A percentile compares a stretch with the other conserved stretches of the same genome.
Evolutionary conservation across 768 basidiomycete species (phyloP).

Genomic region (Termitomyces heimii): DNA sequence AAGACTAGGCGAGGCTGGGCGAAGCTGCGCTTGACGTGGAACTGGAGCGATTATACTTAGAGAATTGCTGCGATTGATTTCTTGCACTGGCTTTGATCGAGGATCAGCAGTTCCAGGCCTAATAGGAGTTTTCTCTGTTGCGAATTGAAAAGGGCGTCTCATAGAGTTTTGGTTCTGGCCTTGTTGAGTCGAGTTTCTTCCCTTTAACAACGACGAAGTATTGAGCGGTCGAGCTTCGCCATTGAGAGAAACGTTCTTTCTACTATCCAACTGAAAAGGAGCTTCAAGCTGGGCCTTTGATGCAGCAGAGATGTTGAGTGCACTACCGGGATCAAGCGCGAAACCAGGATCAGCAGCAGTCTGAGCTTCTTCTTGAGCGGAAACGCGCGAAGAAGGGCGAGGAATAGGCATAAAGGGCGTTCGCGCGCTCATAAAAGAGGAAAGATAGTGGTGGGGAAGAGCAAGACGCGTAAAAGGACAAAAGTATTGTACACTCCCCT

Average conservation of each 20-base stretch:
- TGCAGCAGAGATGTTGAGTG: neutral
- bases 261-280: neutral
- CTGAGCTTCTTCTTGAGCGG: neutral
- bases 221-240: constrained; percentile 10
- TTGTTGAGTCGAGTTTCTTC: neutral
- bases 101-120: constrained; percentile 26
- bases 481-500: neutral
- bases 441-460: neutral
- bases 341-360: neutral
- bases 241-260: neutral
- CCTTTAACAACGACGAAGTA: constrained; percentile 9
- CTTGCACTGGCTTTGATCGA: constrained; percentile 3
- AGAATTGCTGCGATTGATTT: constrained; percentile 1
- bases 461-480: neutral
- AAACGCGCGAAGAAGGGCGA: neutral
- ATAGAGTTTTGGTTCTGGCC: neutral
- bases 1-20: constrained; percentile 11
- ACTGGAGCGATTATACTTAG: constrained; percentile 19
- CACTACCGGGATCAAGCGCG: neutral
- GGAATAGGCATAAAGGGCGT: constrained; percentile 13
- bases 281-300: neutral
- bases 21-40: constrained; percentile 15
- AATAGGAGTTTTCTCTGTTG: neutral
- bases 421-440: constrained; percentile 13
- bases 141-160: constrained; percentile 4